Base-by-base conservation (phyloP, 1,284 basidiomycete genomes). In the Tilletiopsis washingtonensis region DNA sequence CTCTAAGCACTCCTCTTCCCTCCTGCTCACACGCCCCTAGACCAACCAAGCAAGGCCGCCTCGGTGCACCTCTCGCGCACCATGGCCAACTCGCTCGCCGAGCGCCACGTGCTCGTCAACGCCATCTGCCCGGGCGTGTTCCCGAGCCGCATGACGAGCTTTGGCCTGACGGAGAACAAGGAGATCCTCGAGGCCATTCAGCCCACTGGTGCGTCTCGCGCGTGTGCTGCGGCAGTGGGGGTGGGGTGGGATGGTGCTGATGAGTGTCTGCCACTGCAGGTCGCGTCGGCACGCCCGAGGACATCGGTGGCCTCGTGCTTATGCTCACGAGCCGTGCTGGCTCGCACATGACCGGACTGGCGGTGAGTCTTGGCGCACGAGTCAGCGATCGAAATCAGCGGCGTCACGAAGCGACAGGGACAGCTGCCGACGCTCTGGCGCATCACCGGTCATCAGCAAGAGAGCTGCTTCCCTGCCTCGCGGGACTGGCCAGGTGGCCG, bases 121-220 rank as follows among this genome's bases (percentile, higher is more conserved):
- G 85, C 87, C 9, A 88, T 91, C 48, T 78, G 81, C 47, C 87
- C 87, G 3, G 86, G 73, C 7, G 77, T 88, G 15, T 54, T 88
- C 76, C 86, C 85, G 0, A 85, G 84, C 47, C 86, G 84, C 73
- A 91, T 91, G 88, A 91, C 88, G 1, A 80, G 84, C 0, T 88
- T 78, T 48, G 85, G 83, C 3, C 77, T 88, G 62, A 56, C 52
- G 34, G 80, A 82, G 63, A 78, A 76, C 26, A 74, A 75, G 12
- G 67, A 71, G 17, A 26, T 64, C 34, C 54, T 69, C 42, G 67
- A 70, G 42, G 59, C 53, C 5, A 55, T 59, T 39, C 67, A 69
- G 54, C 69, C 67, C 12, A 71, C 67, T 11, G 69, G 48, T 54
- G 37, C 26, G 47, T 54, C 24, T 9, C 5, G 38, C 9, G 11